Evolutionary conservation across 192 early-diverging fungal species (phyloP), one percentile per base, ranked within the genome.

Genomic region (Coemansia sp.): DNA sequence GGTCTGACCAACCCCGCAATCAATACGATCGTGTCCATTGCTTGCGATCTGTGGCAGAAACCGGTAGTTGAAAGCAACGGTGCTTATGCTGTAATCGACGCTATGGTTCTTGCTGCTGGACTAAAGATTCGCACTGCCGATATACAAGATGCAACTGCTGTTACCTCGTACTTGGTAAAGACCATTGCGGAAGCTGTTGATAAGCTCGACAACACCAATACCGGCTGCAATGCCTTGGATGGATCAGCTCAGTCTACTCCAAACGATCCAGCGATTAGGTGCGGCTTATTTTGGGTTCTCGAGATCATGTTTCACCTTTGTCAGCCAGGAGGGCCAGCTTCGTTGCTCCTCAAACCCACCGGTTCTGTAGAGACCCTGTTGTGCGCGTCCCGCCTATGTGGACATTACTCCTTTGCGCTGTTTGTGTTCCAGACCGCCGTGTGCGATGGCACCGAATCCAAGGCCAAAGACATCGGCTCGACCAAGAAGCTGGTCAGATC

Each of bases 261-360:
- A 48, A 25, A 25, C 23, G 45, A 25, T 25, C 25, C 45, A 8
- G 14, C 20, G 23, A 23, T 6, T 9, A 22, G 10, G 19, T 5
- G 20, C 10, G 65, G 54, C 2, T 23, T 67, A 2, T 77, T 55
- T 52, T 77, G 74, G 74, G 25, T 64, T 14, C 68, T 77, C 19
- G 74, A 67, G 61, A 47, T 77, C 23, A 19, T 65, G 2, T 77
- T 64, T n/a, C 64, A 71, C 31, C 34, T 71, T 15, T 67, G 68
- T 30, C 14, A 19, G 17, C 44, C 55, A 5, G 52, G 50, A 5
- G 34, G 52, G 1, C 17, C 52, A 9, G 30, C 52, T 3, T 54
- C 52, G 30, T 54, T 30, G 52, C 6, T 54, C 5, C 52, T 54
- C 11, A 33, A 31, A 20, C 8, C 27, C 6, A 2, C 28, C 28